Evolutionary conservation across 140 eudicot species (phyloP).

Genomic region (Anethum foeniculum): DNA sequence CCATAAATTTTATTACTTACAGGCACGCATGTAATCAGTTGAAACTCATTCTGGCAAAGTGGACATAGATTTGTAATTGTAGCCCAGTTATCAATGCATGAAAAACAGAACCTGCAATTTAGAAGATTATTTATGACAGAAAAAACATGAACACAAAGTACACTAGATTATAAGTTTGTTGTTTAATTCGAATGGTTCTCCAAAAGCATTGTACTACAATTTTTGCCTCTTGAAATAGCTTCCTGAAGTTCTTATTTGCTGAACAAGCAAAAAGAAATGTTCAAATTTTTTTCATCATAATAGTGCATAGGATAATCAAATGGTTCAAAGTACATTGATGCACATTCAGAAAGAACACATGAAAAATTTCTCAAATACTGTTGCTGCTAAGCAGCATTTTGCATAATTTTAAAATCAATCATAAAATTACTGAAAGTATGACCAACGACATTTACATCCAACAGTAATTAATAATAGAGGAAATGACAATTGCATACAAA

Average conservation of each 20-base stretch:
- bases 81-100: constrained; percentile 98
- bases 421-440: not conserved
- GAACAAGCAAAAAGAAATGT: not conserved
- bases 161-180: not conserved
- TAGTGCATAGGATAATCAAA: not conserved
- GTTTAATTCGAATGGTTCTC: not conserved
- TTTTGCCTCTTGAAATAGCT: constrained; percentile 10
- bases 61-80: constrained; percentile 93
- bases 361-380: not conserved
- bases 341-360: not conserved
- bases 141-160: not conserved
- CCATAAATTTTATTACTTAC: constrained; percentile 45
- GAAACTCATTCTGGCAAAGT: constrained; percentile 95
- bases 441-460: not conserved
- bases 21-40: constrained; percentile 88
- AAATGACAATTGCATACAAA: not conserved
- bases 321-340: not conserved
- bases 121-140: not conserved
- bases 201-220: not conserved
- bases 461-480: not conserved
- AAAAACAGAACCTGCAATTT: constrained; percentile 84
- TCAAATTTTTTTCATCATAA: not conserved
- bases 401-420: not conserved
- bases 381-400: not conserved
- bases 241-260: not conserved